phyloP scores from a whole-genome alignment of 345 rosid genomes.

The Camelina hispida region DNA sequence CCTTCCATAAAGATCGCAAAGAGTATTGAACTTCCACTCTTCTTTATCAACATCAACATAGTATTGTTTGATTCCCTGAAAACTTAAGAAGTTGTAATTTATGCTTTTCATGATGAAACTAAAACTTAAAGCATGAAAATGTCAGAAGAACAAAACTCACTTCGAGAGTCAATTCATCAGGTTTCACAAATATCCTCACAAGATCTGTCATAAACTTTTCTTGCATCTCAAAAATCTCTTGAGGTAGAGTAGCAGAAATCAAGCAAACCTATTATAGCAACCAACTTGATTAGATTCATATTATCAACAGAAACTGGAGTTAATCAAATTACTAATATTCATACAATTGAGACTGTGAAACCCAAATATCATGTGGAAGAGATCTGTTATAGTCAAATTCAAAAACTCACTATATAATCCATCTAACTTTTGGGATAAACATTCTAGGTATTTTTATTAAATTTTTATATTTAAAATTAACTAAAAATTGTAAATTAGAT shows the following conservation, averaged over 20 bases:
- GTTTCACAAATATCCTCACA: constrained; percentile 90
- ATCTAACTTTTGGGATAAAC: no score
- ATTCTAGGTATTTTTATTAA: no score
- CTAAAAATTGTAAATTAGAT: no score
- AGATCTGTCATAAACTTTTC: constrained; percentile 97
- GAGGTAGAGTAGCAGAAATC: constrained; percentile 96
- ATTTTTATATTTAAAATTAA: no score
- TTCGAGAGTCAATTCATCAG: constrained; percentile 92
- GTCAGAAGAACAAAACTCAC: constrained; percentile 43
- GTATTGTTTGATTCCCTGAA: constrained; percentile 89
- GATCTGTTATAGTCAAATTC: constrained; percentile 48
- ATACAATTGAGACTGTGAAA: constrained; percentile 16
- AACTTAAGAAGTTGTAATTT: not conserved
- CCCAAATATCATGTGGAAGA: constrained; percentile 97
- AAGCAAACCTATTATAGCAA: constrained; percentile 62
- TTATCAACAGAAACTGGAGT: not conserved
- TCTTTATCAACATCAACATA: constrained; percentile 91
- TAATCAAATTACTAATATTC: not conserved
- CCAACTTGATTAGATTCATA: not conserved
- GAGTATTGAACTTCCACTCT: constrained; percentile 97
- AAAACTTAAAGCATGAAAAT: not conserved
- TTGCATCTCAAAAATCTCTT: constrained; percentile 94
- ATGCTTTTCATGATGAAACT: not conserved
- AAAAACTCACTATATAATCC: no score
- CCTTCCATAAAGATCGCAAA: constrained; percentile 93